These are phyloP conservation scores for Sisymbrium altissimum DNA, from an alignment of 345 rosid species.

Conservation along the genomic window DNA sequence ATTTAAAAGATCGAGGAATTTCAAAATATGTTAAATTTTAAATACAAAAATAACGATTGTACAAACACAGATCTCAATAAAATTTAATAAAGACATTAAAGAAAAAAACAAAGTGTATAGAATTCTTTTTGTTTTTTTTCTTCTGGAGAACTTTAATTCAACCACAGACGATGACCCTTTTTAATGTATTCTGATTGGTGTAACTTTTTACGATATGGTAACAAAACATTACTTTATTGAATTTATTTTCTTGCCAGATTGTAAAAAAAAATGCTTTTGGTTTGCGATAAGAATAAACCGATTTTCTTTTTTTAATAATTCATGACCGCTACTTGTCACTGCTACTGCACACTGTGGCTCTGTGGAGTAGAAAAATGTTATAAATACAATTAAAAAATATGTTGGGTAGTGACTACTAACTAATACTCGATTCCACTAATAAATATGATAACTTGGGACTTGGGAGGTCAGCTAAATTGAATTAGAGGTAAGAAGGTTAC, in stretches of 20 bases:
- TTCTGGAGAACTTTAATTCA: neutral
- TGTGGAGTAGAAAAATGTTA: neutral
- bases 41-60: neutral
- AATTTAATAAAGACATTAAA: constrained; percentile 15
- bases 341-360: neutral
- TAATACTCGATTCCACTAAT: constrained; percentile 1
- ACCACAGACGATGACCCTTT: neutral
- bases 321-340: constrained; percentile 13
- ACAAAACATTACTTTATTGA: constrained; percentile 2
- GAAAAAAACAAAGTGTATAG: too few relatives aligned
- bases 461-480: neutral
- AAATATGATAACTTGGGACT: neutral
- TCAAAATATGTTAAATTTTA: neutral
- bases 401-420: neutral
- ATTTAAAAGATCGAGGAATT: constrained; percentile 1
- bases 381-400: neutral
- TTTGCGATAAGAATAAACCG: neutral
- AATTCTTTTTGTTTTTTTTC: too few relatives aligned
- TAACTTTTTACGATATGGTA: neutral
- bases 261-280: neutral
- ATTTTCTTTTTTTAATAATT: neutral
- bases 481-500: neutral
- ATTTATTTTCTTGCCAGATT: neutral
- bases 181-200: neutral
- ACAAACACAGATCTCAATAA: constrained; percentile 16